Evolutionary conservation across 768 basidiomycete species (phyloP).

Genomic region (Lepiota venenata): DNA sequence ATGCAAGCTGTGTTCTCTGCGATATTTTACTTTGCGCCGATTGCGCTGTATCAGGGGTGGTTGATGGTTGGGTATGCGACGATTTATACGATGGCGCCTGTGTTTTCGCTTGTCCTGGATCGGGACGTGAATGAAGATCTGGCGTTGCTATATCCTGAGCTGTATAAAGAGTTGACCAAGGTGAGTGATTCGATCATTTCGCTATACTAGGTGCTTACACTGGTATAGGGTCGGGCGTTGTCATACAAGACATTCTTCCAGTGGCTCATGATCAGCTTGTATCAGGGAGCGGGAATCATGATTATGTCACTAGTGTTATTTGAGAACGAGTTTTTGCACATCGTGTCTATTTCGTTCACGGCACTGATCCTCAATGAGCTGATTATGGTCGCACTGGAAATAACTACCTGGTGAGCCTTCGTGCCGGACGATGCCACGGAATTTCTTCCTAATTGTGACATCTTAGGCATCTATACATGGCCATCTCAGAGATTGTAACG

Average conservation of each 20-base stretch:
- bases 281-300: slow-evolving; percentile 99
- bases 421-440: background rate
- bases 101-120: slow-evolving; percentile 96
- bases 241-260: slow-evolving; percentile 99
- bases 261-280: slow-evolving; percentile 96
- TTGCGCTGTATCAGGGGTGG: slow-evolving; percentile 98
- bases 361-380: slow-evolving; percentile 95
- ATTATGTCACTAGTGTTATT: slow-evolving; percentile 94
- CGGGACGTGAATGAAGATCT: slow-evolving; percentile 94
- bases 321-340: slow-evolving; percentile 96
- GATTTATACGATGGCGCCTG: slow-evolving; percentile 96
- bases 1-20: slow-evolving; percentile 97
- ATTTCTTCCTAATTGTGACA: background rate
- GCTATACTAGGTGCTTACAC: slow-evolving; percentile 4
- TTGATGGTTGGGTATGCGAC: slow-evolving; percentile 96
- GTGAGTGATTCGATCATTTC: slow-evolving; percentile 34
- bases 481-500: slow-evolving; percentile 86
- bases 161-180: slow-evolving; percentile 98
- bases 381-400: slow-evolving; percentile 98
- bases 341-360: slow-evolving; percentile 97
- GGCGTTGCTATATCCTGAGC: slow-evolving; percentile 91
- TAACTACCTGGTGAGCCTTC: slow-evolving; percentile 82
- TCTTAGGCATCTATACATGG: slow-evolving; percentile 91
- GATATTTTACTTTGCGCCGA: slow-evolving; percentile 93
- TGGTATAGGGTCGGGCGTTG: slow-evolving; percentile 76